Base-by-base conservation (phyloP, 1,284 basidiomycete genomes). In the Papiliotrema terrestris region DNA sequence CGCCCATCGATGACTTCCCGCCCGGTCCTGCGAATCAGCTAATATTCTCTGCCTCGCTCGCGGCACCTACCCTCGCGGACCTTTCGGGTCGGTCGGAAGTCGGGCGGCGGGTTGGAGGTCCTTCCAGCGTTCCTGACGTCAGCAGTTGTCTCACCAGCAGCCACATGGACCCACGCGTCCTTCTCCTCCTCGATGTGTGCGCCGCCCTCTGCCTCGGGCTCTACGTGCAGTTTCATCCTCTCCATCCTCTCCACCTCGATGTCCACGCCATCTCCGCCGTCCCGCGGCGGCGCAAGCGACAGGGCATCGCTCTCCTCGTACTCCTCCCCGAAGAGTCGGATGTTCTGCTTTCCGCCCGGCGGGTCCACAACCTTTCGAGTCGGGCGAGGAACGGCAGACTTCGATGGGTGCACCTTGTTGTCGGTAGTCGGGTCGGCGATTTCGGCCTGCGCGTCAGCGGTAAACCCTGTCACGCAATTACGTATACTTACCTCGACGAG, bases 281-380 rank as follows among this genome's bases (percentile, higher is more conserved):
- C 65, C 38, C 63, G 49, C 4, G 73, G 70, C 8, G 75, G 75
- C 9, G 75, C 74, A 37, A 75, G 56, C 15, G 67, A 69, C 8
- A 77, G 65, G 2, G 75, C 74, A 51, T 77, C 75, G 20, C 62
- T 55, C 57, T 77, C 72, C 54, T 70, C 74, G 63, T 73, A 73
- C 52, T 75, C 74, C 46, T 71, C 71, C 41, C 66, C 68, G 42
- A 63, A 70, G 54, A 77, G 51, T 39, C 58, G 58, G 47, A 74
- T 54, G 52, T 58, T 69, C 51, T 71, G 63, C 51, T 71, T 67
- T 44, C 73, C 73, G 43, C 74, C 75, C 20, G 75, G 74, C 6
- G 73, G 68, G 52, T 75, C 73, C 45, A 65, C 55, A 41, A 75
- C 73, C 60, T 75, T 77, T 48, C 75, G 72, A 14, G 73, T 65